Percentiles rank a stretch among this genome's conserved stretches.
phyloP scores from a whole-genome alignment of 495 filamentous ascomycete genomes.

The Lasiosphaeria miniovina region DNA sequence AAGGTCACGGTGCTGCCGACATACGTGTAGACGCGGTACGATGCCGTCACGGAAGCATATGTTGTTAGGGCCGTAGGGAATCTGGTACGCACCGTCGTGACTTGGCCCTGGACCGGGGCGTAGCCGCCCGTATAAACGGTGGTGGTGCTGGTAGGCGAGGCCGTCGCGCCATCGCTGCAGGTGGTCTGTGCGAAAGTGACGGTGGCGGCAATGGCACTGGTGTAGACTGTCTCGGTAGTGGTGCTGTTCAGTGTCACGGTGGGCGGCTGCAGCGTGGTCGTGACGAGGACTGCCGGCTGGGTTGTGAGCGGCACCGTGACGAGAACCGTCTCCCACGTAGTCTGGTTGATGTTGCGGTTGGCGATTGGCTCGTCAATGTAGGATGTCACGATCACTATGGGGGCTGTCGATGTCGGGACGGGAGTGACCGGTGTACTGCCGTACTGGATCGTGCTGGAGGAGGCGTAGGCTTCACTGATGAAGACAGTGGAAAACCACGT shows the following conservation, averaged over 20 bases:
- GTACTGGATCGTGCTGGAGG: conserved; percentile 9
- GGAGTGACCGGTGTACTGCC: conserved; percentile 14
- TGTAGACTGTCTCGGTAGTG: conserved; percentile 5
- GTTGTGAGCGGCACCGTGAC: background rate
- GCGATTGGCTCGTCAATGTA: conserved; percentile 12
- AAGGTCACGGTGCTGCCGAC: conserved; percentile 13
- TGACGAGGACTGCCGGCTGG: conserved; percentile 1
- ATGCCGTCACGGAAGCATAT: conserved; percentile 5
- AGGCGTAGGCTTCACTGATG: conserved; percentile 5
- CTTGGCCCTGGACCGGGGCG: conserved; percentile 16
- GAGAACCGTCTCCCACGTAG: conserved; percentile 8
- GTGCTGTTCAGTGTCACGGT: conserved; percentile 11
- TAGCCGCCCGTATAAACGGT: conserved; percentile 16
- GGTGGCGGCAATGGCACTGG: conserved; percentile 10
- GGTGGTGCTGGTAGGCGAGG: conserved; percentile 6
- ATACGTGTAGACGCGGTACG: conserved; percentile 9
- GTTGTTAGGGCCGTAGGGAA: conserved; percentile 17
- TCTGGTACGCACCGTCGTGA: conserved; percentile 5
- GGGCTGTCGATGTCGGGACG: conserved; percentile 12
- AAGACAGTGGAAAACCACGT: conserved; percentile 15
- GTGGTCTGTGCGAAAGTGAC: conserved; percentile 11
- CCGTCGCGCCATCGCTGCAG: conserved; percentile 11
- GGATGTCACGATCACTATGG: background rate
- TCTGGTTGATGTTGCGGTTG: conserved; percentile 14
- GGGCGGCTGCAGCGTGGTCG: background rate